Evolutionary conservation across 2,329 filamentous ascomycete genomes (phyloP), one percentile per base, ranked within the genome.

Genomic region (Fusarium mangiferae): DNA sequence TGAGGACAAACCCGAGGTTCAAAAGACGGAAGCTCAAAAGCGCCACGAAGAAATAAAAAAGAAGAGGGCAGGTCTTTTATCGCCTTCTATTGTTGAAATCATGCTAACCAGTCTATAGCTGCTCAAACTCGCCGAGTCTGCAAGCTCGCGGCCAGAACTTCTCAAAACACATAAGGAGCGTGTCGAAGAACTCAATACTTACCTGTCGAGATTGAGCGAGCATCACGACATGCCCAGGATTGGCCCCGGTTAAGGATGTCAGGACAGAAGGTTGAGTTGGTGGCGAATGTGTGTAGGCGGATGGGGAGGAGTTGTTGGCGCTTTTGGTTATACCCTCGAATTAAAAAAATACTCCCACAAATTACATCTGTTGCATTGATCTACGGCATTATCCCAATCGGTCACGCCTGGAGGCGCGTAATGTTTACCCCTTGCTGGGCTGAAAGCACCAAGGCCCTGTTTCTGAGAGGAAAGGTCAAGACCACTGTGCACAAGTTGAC

Each of bases 131-230:
- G 85, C 97, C 49, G 91, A 93, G 80, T 84, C 85, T 7, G 86
- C 87, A 6, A 83, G 84, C 12, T 81, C 85, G 13, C 83, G 87
- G 54, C 90, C 92, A 20, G 95, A 98, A 81, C 92, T 97, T 22
- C 90, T 96, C 75, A 98, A 98, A 87, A 97, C 95, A 36, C 96
- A 99, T 83, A 98, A 98, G 82, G 94, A 99, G 85, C 91, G 94
- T 17, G 96, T 99, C 48, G 95, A 98, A 82, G 95, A 98, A 81
- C 85, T 98, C 77, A 99, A 99, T 82, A 94, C 93, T 73, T 98
- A 98, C 82, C 85, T 99, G 41, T 96, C 94, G 74, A 93, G 92
- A 75, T 84, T 99, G 79, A 98, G 94, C 84, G 96, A 99, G 84
- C 96, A 99, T 84, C 96, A 99, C 83, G 96, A 99, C 81, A 99